Evolutionary conservation across 345 rosid species (phyloP).

Genomic region (Pistacia integerrima): DNA sequence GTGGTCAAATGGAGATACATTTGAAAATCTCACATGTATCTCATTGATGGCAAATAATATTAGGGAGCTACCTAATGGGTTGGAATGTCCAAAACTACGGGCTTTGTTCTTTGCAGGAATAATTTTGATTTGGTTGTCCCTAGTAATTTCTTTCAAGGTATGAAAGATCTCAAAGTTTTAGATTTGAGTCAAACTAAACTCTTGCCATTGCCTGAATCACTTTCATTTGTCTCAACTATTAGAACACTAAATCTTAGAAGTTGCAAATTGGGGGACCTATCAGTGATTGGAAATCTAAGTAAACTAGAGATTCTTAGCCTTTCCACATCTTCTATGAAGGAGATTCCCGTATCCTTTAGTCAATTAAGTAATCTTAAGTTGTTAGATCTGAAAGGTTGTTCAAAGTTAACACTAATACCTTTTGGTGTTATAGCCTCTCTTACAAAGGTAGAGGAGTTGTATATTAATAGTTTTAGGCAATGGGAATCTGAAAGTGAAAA

Average conservation of each 20-base stretch:
- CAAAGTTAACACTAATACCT: neutral
- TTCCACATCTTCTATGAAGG: too few species aligned
- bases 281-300: too few species aligned
- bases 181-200: neutral
- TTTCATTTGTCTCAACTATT: neutral
- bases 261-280: too few species aligned
- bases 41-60: slow-evolving; percentile 4
- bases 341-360: neutral
- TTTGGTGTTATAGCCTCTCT: neutral
- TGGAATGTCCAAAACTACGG: slow-evolving; percentile 7
- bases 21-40: neutral
- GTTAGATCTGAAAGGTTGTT: neutral
- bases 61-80: neutral
- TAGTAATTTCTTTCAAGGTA: neutral
- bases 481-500: too few species aligned
- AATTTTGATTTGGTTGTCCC: neutral
- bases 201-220: neutral
- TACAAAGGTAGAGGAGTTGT: too few species aligned
- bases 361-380: neutral
- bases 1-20: neutral
- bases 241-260: neutral
- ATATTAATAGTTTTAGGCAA: too few species aligned
- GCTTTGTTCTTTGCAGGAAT: neutral
- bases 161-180: slow-evolving; percentile 6
- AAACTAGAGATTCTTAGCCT: neutral